phyloP scores from a whole-genome alignment of 345 rosid species.

The Citrus australasica region DNA sequence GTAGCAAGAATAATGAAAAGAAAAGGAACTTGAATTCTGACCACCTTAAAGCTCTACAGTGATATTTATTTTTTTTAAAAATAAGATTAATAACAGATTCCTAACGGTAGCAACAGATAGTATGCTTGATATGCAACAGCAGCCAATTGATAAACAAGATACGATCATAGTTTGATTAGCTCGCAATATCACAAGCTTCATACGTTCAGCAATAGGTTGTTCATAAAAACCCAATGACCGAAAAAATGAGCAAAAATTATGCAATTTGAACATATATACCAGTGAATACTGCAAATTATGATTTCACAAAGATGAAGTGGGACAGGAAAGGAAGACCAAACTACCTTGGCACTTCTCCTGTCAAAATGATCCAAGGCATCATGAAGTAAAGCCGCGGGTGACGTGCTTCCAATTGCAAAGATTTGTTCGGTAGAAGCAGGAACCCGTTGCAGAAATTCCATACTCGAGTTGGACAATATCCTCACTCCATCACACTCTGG shows the following conservation, averaged over 20 bases:
- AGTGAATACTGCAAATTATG: not conserved
- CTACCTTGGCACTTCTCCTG: slow-evolving; percentile 88
- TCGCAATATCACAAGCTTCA: not conserved
- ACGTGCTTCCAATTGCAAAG: slow-evolving; percentile 94
- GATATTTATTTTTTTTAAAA: not conserved
- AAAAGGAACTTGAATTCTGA: not conserved
- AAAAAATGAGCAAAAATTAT: not conserved
- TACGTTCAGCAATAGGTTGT: not conserved
- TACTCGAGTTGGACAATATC: slow-evolving; percentile 72
- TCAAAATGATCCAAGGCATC: slow-evolving; percentile 99
- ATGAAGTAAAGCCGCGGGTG: slow-evolving; percentile 83
- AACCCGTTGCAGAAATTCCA: slow-evolving; percentile 93
- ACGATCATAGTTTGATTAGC: not conserved
- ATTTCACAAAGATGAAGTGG: not conserved
- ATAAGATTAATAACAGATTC: not conserved
- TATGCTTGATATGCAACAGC: not conserved
- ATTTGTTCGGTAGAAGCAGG: slow-evolving; percentile 94
- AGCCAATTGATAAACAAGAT: not conserved
- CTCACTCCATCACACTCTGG: slow-evolving; percentile 99
- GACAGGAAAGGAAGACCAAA: not conserved
- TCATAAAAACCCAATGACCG: not conserved
- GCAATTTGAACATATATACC: not conserved
- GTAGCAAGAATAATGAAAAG: not conserved
- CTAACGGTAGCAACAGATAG: not conserved
- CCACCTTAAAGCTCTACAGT: not conserved